Evolutionary conservation across 768 basidiomycete species (phyloP).

Genomic region (Sarcodon aspratus): DNA sequence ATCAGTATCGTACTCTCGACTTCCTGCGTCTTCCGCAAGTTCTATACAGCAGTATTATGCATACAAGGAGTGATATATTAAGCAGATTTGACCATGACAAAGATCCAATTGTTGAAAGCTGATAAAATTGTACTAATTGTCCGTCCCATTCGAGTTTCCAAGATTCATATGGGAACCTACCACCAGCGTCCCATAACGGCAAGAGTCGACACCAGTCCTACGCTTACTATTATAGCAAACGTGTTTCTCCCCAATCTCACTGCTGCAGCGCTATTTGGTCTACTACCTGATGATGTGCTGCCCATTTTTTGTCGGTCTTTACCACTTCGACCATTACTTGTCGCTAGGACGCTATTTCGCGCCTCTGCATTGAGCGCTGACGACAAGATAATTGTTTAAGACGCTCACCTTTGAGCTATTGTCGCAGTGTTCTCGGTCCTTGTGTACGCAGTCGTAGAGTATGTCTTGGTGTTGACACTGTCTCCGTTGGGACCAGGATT

Average conservation of each 20-base stretch:
- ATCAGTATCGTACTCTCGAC: no score
- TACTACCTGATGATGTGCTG: background rate
- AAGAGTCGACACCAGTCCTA: background rate
- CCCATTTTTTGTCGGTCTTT: slow-evolving; percentile 9
- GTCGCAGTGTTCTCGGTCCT: slow-evolving; percentile 42
- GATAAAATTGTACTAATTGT: no score
- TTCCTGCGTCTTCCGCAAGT: no score
- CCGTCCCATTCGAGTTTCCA: no score
- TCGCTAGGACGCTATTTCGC: slow-evolving; percentile 31
- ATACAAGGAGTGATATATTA: no score
- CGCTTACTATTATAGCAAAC: slow-evolving; percentile 1
- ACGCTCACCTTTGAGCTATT: slow-evolving; percentile 25
- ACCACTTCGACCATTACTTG: slow-evolving; percentile 47
- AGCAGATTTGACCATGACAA: no score
- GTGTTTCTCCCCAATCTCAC: slow-evolving; percentile 5
- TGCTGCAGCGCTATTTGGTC: slow-evolving; percentile 12
- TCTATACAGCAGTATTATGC: no score
- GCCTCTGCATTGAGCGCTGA: no score
- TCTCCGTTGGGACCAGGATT: slow-evolving; percentile 23
- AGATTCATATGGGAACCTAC: no score
- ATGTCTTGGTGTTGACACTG: slow-evolving; percentile 30
- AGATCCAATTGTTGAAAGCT: no score
- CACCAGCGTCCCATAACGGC: background rate
- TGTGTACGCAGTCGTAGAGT: slow-evolving; percentile 47
- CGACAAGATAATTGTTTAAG: no score